Evolutionary conservation across 1,139 yeast genomes (phyloP), one percentile per base, ranked within the genome.

Genomic region (Yamadazyma trypodendri): DNA sequence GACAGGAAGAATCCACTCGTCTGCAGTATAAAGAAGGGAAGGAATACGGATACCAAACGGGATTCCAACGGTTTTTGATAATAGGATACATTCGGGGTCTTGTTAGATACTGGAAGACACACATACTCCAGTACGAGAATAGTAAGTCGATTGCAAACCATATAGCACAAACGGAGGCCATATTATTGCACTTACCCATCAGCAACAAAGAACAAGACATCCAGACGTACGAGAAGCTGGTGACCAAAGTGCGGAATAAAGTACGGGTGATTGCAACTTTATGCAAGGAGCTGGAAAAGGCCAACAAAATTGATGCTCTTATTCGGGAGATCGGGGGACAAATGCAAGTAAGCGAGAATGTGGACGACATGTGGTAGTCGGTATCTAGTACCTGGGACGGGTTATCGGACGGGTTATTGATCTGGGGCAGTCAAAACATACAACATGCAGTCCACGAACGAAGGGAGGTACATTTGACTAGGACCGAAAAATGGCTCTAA

Each of bases 21-120:
- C 63, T 67, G 31, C 77, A 74, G 33, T 65, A 61, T 37, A 46
- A 71, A 2, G 95, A 85, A 55, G 95, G 95, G 2, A 80, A 79
- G 48, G 86, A 83, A 47, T 83, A 74, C 51, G 95, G 95, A 0
- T 69, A 83, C 36, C 94, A 86, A 52, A 82, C 88, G 0, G 94
- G 89, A 0, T 84, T 78, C 52, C 90, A 84, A 56, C 63, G 90
- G 43, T 83, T 73, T 48, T 51, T 81, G 11, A 59, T 83, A 0
- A 56, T 84, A 3, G 95, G 95, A 0, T 77, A 81, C 38, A 68
- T 85, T 5, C 61, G 66, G 33, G 87, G 87, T 6, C 57, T 84
- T 5, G 53, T 76, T 1, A 63, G 63, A 6, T 57, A 51, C 21
- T 70, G 79, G 74, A 50, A 55, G 13, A 18, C 32, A 3, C 42